Conservation (phyloP, 1,284 basidiomycete species). For the Heliocybe sulcata region DNA sequence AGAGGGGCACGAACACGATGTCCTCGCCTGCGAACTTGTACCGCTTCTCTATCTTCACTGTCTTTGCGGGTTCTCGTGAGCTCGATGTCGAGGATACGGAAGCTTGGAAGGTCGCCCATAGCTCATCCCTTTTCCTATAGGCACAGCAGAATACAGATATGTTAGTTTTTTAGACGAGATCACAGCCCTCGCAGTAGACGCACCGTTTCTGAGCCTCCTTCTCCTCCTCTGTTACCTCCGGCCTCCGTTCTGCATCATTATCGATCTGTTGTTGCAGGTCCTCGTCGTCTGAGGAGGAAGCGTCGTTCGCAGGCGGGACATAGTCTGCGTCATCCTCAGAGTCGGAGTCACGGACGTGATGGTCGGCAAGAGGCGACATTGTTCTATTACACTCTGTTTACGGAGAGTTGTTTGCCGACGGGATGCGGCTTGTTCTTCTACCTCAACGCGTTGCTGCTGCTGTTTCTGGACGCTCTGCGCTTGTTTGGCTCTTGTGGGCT, state of each 20-base stretch:
- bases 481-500: too few relatives aligned
- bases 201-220: conserved; percentile 37
- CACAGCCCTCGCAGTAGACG: conserved; percentile 3
- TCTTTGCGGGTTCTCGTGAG: conserved; percentile 17
- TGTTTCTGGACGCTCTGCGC: too few relatives aligned
- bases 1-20: conserved; percentile 43
- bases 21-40: conserved; percentile 72
- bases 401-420: too few relatives aligned
- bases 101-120: conserved; percentile 59
- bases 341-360: conserved; percentile 27
- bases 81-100: conserved; percentile 27
- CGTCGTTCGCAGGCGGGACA: conserved; percentile 35
- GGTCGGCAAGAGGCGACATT: neutral
- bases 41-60: conserved; percentile 59
- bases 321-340: conserved; percentile 65
- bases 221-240: conserved; percentile 23
- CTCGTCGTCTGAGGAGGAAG: conserved; percentile 29
- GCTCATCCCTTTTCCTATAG: conserved; percentile 37
- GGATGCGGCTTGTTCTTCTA: too few relatives aligned
- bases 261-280: conserved; percentile 19
- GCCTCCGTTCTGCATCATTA: neutral
- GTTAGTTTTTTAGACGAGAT: neutral
- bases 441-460: too few relatives aligned
- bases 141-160: too few relatives aligned
- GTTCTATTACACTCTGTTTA: too few relatives aligned